Conservation (phyloP, 129 eudicot genomes). For the Lonicera japonica region DNA sequence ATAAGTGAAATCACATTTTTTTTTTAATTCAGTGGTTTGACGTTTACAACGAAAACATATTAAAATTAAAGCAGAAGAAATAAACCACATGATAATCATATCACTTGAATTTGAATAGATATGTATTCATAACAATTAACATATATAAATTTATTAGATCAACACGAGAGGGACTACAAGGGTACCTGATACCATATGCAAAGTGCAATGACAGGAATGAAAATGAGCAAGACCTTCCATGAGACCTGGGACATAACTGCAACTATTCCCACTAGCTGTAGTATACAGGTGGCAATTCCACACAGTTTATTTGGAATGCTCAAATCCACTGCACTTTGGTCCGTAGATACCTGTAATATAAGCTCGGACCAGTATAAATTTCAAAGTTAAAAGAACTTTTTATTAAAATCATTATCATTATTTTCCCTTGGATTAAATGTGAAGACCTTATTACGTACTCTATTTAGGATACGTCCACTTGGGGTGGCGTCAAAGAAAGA, state of each 20-base stretch:
- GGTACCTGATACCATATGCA: slow-evolving; percentile 80
- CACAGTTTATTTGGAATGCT: slow-evolving; percentile 45
- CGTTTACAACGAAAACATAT: too few relatives aligned
- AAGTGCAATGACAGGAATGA: slow-evolving; percentile 48
- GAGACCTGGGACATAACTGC: slow-evolving; percentile 77
- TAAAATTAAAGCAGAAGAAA: too few relatives aligned
- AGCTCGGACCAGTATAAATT: background rate
- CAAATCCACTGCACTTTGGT: slow-evolving; percentile 76
- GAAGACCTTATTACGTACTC: too few relatives aligned
- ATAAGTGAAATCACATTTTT: too few relatives aligned
- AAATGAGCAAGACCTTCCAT: slow-evolving; percentile 76
- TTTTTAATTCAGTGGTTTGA: too few relatives aligned
- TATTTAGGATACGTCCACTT: too few relatives aligned
- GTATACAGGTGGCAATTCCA: slow-evolving; percentile 42
- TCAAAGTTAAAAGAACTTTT: background rate
- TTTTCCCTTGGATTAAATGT: too few relatives aligned
- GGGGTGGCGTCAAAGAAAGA: too few relatives aligned
- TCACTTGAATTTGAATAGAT: too few relatives aligned
- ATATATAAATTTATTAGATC: background rate
- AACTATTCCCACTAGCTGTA: slow-evolving; percentile 64
- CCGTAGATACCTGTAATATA: slow-evolving; percentile 65
- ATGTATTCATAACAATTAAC: too few relatives aligned
- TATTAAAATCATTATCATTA: too few relatives aligned
- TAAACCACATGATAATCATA: too few relatives aligned
- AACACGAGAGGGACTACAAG: background rate